These are phyloP conservation scores for Entrophospora sp. DNA, from an alignment of 192 early-diverging fungal species.

Conservation along the genomic window DNA sequence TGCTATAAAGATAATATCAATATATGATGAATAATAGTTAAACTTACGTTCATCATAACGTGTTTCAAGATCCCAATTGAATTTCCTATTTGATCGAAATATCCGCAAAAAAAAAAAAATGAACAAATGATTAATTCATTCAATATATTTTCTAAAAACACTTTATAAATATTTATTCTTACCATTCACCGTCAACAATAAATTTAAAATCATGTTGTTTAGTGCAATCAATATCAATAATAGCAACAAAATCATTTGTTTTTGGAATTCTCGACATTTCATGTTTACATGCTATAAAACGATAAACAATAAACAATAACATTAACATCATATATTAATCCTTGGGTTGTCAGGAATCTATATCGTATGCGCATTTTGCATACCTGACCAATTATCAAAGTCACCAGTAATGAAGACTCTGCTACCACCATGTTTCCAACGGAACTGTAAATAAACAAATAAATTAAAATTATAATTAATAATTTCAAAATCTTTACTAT, in stretches of 20 bases:
- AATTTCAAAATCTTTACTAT: neutral
- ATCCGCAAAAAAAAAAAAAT: too few relatives aligned
- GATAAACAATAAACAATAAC: neutral
- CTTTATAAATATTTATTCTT: too few relatives aligned
- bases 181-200: constrained; percentile 25
- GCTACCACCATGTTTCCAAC: constrained; percentile 25
- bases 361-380: neutral
- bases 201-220: constrained; percentile 27
- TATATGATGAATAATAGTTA: neutral
- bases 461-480: too few relatives aligned
- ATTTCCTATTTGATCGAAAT: constrained; percentile 18
- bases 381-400: constrained; percentile 29
- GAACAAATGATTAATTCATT: too few relatives aligned
- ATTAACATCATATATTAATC: neutral
- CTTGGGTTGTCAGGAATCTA: neutral
- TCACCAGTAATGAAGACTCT: constrained; percentile 23
- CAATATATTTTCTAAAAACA: too few relatives aligned
- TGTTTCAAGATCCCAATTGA: constrained; percentile 20
- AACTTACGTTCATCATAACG: constrained; percentile 20
- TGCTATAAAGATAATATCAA: too few relatives aligned
- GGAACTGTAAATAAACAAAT: neutral
- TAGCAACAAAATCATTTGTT: constrained; percentile 14
- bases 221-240: constrained; percentile 10
- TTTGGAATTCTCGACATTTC: neutral
- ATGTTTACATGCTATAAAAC: neutral